phyloP scores from a whole-genome alignment of 2,329 filamentous ascomycete genomes.

The Verticillium klebahnii region DNA sequence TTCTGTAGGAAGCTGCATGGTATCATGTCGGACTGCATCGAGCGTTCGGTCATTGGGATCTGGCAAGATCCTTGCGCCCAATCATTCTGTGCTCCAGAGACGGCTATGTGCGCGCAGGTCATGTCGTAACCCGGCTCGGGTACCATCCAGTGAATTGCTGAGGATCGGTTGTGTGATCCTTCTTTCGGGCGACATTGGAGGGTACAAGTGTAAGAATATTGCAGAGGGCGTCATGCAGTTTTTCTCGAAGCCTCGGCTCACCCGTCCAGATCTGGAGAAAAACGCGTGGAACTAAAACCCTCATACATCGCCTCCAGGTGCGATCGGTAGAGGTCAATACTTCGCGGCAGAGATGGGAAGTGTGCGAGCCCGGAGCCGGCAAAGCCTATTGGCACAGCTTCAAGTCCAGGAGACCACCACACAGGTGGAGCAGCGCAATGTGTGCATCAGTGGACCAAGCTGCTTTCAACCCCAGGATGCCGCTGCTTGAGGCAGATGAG shows the following conservation, averaged over 20 bases:
- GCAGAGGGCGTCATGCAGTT: conserved; percentile 9
- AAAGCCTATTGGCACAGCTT: neutral
- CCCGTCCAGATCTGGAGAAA: neutral
- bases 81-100: conserved; percentile 1
- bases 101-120: neutral
- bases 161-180: conserved; percentile 4
- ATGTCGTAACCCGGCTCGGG: neutral
- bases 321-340: conserved; percentile 1
- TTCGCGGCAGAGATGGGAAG: neutral
- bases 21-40: neutral
- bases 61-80: neutral
- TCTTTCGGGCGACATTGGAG: neutral
- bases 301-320: neutral
- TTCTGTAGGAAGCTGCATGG: neutral
- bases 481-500: conserved; percentile 5
- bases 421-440: neutral
- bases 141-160: conserved; percentile 5
- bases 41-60: neutral
- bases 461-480: conserved; percentile 6
- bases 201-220: conserved; percentile 1
- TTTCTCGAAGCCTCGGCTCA: conserved; percentile 8
- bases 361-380: neutral
- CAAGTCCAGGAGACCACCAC: no score
- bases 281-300: conserved; percentile 3
- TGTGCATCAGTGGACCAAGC: conserved; percentile 3